phyloP scores from a whole-genome alignment of 1,284 basidiomycete species.

The Schizophyllum commune region DNA sequence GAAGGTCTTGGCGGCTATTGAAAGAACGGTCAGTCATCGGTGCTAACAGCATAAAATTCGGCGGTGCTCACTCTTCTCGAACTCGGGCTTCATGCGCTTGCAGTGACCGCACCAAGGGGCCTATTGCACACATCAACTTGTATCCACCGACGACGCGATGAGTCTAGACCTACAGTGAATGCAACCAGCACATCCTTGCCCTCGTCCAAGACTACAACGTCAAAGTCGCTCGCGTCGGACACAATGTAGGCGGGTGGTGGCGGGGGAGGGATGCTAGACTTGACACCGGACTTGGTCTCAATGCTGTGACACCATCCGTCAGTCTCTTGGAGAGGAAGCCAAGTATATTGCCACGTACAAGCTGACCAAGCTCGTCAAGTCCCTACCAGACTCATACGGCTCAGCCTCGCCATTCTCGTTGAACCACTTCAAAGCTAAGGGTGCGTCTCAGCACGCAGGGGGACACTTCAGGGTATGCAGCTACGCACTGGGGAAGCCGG shows the following conservation, averaged over 20 bases:
- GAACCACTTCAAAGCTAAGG: constrained; percentile 87
- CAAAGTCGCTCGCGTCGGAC: constrained; percentile 69
- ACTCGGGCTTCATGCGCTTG: constrained; percentile 81
- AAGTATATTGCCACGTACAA: constrained; percentile 47
- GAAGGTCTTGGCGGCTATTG: constrained; percentile 69
- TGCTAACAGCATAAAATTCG: constrained; percentile 2
- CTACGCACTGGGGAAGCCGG: constrained; percentile 79
- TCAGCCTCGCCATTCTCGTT: constrained; percentile 57
- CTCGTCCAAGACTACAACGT: constrained; percentile 66
- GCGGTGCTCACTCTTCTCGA: constrained; percentile 51
- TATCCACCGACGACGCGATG: background rate
- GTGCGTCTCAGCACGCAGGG: constrained; percentile 5
- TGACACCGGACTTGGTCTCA: constrained; percentile 68
- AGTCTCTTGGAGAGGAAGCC: too few relatives aligned
- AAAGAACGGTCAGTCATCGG: background rate
- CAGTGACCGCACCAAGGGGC: constrained; percentile 87
- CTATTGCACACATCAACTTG: constrained; percentile 20
- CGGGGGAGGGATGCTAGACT: constrained; percentile 80
- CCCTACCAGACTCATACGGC: constrained; percentile 74
- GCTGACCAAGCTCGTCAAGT: constrained; percentile 67
- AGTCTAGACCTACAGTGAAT: constrained; percentile 58
- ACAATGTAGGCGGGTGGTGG: constrained; percentile 68
- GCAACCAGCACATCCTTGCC: constrained; percentile 85
- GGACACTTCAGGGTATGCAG: background rate
- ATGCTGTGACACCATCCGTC: constrained; percentile 40